Base-by-base conservation (phyloP, 2,329 filamentous ascomycete species). In the Penicillium paneum region DNA sequence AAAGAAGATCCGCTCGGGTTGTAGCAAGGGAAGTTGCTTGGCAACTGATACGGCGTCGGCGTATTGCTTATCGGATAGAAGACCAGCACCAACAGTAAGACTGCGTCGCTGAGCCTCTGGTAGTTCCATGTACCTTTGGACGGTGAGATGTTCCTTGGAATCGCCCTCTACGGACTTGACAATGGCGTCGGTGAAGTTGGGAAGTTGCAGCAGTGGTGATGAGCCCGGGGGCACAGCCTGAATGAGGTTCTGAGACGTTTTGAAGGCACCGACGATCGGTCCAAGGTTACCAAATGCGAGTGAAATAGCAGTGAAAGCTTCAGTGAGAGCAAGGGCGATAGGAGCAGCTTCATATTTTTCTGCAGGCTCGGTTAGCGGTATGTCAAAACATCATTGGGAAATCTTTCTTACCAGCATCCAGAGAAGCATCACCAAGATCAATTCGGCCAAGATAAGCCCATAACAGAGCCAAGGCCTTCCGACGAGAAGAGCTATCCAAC, bases 401-500 rank as follows among this genome's bases (percentile, higher is more conserved):
- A n/a, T 3, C 8, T 21, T 15, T 24, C 64, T 54, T 63, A 74
- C 77, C 86, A 70, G 86, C 86, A 67, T 96, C 88, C 50, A 97
- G 80, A 31, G 82, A 80, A 49, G 83, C 74, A 67, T 96, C 91
- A 40, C 89, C 87, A 24, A 99, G 83, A 66, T 96, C 90, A 52
- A 96, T 80, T 43, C 94, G 89, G 57, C 90, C 90, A 44, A 97
- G 83, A 71, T 99, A 97, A 39, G 94, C 92, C 94, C 95, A 99
- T 15, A 99, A 80, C 53, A 99, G 81, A 47, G 88, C 90, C 41
- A 97, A 80, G 8, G 91, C 87, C 80, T 97, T 97, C 67, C 94
- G 83, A 62, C 90, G 87, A 24, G 85, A 82, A 36, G 87, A 86
- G 62, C 88, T 88, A 46, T 97, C 94, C 55, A 96, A 75, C 62